Base-by-base conservation (phyloP, 1,284 basidiomycete species). In the Tylopilus sp. region DNA sequence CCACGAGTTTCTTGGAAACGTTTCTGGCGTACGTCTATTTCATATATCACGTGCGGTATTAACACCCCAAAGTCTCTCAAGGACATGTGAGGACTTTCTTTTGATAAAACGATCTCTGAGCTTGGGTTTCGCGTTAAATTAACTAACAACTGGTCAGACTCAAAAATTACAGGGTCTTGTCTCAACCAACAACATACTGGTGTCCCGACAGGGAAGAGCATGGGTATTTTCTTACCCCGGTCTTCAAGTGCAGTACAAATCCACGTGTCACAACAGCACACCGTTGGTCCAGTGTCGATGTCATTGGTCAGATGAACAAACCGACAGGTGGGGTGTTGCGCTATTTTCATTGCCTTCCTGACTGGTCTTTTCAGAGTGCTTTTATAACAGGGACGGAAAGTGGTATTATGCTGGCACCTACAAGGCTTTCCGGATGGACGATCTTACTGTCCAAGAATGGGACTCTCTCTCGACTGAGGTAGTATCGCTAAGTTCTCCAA, bases 351-450 rank as follows among this genome's bases (percentile, higher is more conserved):
- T n/a, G 8, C 18, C 21, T 16, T 13, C 13, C 55, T 62, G 40
- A 63, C 16, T 7, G 29, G 16, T 33, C 34, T 18, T 10, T 33
- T 36, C 52, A 88, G 86, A 88, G 59, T 89, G 84, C 55, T 88
- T 89, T 64, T 89, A 81, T 57, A 82, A 82, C 63, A 86, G 81
- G 60, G 83, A 86, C 48, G 82, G 82, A 12, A 78, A 79, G 53
- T 89, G 84, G 84, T 88, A 89, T 61, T 89, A 89, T 52, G 86
- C 86, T 13, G 86, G 86, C n/a, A 73, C 79, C 8, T 89, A 89
- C 66, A 77, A 74, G 46, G 76, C 76, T 1, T 79, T 88, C 59
- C 69, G 73, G 44, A 72, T 89, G 41, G 79, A 80, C 28, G 79
- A 86, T 52, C 68, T 89, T 15, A 79, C 78, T 2, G 64, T 72